These are phyloP conservation scores for Colletotrichum kahawae DNA, from an alignment of 2,329 filamentous ascomycete species.

Conservation along the genomic window DNA sequence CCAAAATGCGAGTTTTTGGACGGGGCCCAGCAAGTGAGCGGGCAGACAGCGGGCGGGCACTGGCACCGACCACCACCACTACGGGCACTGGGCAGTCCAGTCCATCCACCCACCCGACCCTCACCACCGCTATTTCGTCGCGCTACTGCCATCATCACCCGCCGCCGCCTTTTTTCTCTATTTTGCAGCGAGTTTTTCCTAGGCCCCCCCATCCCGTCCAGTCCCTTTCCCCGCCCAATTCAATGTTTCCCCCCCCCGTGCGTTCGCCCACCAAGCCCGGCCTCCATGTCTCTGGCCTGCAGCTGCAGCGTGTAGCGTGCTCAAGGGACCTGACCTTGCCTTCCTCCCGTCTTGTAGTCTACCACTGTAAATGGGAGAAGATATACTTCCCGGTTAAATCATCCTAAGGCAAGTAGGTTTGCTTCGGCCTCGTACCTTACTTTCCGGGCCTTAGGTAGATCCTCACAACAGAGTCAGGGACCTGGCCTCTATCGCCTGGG, in stretches of 20 bases:
- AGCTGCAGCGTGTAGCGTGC: background rate
- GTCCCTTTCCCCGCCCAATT: background rate
- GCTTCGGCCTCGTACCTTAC: background rate
- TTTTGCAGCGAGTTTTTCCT: background rate
- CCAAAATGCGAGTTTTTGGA: background rate
- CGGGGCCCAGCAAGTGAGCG: background rate
- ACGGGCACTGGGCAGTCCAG: background rate
- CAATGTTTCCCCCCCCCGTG: background rate
- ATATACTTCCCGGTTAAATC: background rate
- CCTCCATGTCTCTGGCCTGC: background rate
- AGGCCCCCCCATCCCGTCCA: background rate
- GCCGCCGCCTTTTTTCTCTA: background rate
- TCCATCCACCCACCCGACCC: background rate
- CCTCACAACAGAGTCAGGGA: conserved; percentile 2
- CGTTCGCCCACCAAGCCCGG: background rate
- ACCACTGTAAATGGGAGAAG: background rate
- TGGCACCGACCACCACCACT: background rate
- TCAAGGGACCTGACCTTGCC: background rate
- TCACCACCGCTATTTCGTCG: conserved; percentile 10
- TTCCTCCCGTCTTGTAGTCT: background rate
- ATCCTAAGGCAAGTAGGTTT: background rate
- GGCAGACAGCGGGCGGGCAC: background rate
- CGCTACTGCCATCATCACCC: background rate
- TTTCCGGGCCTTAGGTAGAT: background rate
- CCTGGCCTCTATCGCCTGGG: background rate